Evolutionary conservation across 805 yeast species (phyloP), one percentile per base, ranked within the genome.

Genomic region (Kluyveromyces siamensis): DNA sequence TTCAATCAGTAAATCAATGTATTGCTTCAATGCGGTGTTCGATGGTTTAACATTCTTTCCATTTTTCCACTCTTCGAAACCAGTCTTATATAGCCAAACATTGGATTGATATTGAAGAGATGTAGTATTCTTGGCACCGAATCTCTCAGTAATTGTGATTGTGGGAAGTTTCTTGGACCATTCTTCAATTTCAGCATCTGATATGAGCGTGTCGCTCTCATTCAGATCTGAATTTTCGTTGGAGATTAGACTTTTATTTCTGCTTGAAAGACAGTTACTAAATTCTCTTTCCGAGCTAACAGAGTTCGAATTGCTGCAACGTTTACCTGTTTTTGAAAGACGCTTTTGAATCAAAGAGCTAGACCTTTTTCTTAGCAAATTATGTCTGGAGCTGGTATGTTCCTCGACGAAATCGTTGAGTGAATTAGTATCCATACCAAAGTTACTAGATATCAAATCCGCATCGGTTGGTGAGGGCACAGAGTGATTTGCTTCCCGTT

Each of bases 41-140:
- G 45, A 53, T 37, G 50, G 58, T 42, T 37, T 42, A 27, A 30
- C 40, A 21, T 27, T 40, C 18, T 36, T 27, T 16, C 42, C 39
- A 11, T 30, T 40, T n/a, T 19, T 33, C 33, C 45, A 27, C 21
- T 48, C 47, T 7, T 48, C 49, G 38, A 42, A 45, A 38, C 44
- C 58, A 9, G 53, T 50, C 30, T 51, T 55, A 45, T 59, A 61
- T 13, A 54, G 48, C 16, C 47, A 30, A 16, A 59, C 50, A 41
- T 59, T 59, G 9, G 63, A 59, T 46, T 59, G 63, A n/a, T 47
- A 41, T 40, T 52, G 58, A 11, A 57, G 42, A 16, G 57, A 49
- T 17, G 54, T 50, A 14, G 53, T 45, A 46, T 51, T 42, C 17
- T 51, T 50, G 2, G 59, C 50, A 30, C 51, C 55, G 16, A 54